Evolutionary conservation across 164 flowering plant genomes (phyloP), one percentile per base, ranked within the genome.

Genomic region (Berberis thunbergii): DNA sequence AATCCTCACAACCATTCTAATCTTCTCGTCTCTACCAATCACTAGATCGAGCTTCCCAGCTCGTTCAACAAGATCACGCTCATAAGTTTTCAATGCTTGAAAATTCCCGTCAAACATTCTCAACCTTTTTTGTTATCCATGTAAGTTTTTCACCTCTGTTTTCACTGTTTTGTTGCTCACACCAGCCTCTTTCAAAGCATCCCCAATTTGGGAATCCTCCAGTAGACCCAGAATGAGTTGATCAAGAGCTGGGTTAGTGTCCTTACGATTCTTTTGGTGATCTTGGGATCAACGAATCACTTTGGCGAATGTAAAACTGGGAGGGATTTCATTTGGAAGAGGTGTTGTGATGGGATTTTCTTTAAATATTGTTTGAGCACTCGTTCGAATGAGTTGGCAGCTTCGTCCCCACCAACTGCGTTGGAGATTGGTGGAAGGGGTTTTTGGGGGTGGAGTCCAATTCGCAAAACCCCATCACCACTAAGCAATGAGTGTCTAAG

Each of bases 1-100:
- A 38, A 91, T 91, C 67, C 86, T 69, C 4, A 91, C 45, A 1
- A 87, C 94, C 67, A 94, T 75, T n/a, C 89, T 58, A 39, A 91
- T 88, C 75, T 88, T 96, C 53, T 91, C 97, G 63, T 91, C 96
- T 39, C 98, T 64, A 0, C 98, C 96, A 60, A 91, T 87, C 3
- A 89, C 96, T 0, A 91, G 98, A 53, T 91, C 98, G 9, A 89
- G 87, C 67, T 91, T 89, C 42, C 92, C 95, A 0, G 89, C 98
- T 50, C 79, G 75, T 70, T 89, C 96, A 4, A 89, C 95, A 26
- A 26, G 26, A 26, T 26, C 26, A 26, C 26, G 26, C 26, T 26
- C 26, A 26, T 26, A 26, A 26, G 93, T 91, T 69, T 89, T 86
- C 68, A 91, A 59, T 3, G 96, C 96, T 54, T 90, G 87, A 57